A percentile compares a stretch with the other conserved stretches of the same genome.
Conservation (phyloP, 352 stramenopile species). For the Aphanomyces stellatus region DNA sequence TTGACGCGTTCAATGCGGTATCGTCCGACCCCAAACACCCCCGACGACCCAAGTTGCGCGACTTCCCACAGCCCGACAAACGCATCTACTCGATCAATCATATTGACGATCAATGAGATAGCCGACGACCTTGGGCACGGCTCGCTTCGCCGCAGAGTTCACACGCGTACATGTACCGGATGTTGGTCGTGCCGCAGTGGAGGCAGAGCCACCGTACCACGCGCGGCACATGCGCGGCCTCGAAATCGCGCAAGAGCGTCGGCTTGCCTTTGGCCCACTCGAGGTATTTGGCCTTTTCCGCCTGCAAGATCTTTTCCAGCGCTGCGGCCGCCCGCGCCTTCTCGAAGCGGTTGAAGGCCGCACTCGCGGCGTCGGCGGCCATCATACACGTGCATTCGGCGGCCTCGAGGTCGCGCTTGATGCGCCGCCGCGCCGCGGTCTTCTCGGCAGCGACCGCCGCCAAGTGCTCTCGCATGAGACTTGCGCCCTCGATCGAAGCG, state of each 20-base stretch:
- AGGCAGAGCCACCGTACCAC: neutral
- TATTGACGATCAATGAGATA: neutral
- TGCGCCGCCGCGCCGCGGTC: neutral
- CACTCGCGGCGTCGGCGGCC: neutral
- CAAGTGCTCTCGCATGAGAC: conserved; percentile 1
- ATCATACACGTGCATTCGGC: neutral
- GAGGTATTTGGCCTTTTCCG: neutral
- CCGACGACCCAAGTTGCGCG: neutral
- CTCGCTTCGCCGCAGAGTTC: conserved; percentile 4
- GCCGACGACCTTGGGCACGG: neutral
- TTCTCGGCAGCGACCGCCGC: neutral
- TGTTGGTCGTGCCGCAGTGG: conserved; percentile 1
- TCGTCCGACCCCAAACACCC: neutral
- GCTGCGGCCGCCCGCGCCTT: neutral
- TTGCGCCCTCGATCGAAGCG: neutral
- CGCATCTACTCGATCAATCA: neutral
- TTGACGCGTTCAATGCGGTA: neutral
- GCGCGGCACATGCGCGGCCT: neutral
- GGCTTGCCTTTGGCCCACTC: neutral
- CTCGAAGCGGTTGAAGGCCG: neutral
- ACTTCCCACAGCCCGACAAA: conserved; percentile 5
- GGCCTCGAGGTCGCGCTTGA: neutral
- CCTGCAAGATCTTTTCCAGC: neutral
- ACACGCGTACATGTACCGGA: neutral
- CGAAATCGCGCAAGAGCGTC: neutral